A percentile compares a stretch with the other conserved stretches of the same genome.
These are phyloP conservation scores for Penicillium paxilli DNA, from an alignment of 495 filamentous ascomycete genomes.

Conservation along the genomic window DNA sequence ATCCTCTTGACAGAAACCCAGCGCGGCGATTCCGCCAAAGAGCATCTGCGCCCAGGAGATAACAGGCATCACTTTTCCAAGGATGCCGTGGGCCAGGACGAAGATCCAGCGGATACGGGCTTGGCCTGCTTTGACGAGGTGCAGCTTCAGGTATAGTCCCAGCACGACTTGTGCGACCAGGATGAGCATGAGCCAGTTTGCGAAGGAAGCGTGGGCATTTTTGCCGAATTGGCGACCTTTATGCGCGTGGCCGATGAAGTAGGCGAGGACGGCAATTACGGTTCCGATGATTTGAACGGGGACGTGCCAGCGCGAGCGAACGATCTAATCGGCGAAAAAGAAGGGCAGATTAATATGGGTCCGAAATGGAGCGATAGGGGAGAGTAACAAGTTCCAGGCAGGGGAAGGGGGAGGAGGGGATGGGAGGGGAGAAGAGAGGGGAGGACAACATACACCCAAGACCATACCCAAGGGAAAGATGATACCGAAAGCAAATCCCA, in stretches of 20 bases:
- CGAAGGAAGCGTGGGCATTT: conserved; percentile 83
- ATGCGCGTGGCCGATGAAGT: conserved; percentile 88
- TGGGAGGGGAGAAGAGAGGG: not conserved
- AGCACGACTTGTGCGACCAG: conserved; percentile 74
- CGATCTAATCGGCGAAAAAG: conserved; percentile 57
- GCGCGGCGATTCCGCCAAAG: conserved; percentile 88
- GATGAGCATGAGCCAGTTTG: conserved; percentile 74
- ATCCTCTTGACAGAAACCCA: conserved; percentile 93
- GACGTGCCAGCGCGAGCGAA: conserved; percentile 91
- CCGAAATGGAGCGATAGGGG: not conserved
- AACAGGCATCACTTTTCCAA: conserved; percentile 86
- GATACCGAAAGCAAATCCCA: conserved; percentile 82
- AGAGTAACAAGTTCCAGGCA: too few species aligned
- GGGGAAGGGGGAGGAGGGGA: not conserved
- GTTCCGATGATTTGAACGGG: conserved; percentile 79
- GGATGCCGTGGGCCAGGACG: conserved; percentile 71
- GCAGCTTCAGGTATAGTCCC: conserved; percentile 86
- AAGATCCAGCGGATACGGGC: conserved; percentile 71
- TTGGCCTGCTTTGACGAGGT: conserved; percentile 80
- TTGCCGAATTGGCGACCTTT: conserved; percentile 82
- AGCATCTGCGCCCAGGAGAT: conserved; percentile 93
- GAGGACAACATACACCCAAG: conserved; percentile 64
- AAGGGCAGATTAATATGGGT: not conserved
- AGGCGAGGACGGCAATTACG: conserved; percentile 75
- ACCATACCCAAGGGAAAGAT: conserved; percentile 97